Base-by-base conservation (phyloP, 2,329 filamentous ascomycete genomes). In the Stemphylium vesicarium region DNA sequence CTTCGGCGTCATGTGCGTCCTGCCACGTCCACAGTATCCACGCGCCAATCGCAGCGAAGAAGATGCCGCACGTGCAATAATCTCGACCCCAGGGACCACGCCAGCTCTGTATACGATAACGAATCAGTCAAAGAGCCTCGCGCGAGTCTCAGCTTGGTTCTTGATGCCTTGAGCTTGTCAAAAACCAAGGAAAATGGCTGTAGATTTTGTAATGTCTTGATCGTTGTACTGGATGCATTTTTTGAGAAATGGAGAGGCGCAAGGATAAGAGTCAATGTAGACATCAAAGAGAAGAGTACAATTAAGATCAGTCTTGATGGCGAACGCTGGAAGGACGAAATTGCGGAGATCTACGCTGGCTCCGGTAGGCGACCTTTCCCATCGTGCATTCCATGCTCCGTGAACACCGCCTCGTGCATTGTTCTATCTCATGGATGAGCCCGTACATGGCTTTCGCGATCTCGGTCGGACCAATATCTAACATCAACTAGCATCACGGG, bases 31-130 rank as follows among this genome's bases (percentile, higher is more conserved):
- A 43, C 22, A 24, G 22, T 8, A 24, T 24, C 22, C 22, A 8
- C 52, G 2, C 43, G 57, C 33, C 60, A 60, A 51, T 36, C 52
- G 15, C 61, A 64, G n/a, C 63, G 65, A n/a, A 68, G 57, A 43
- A 59, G 50, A 54, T 74, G 70, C 52, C 62, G 54, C 22, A 59
- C 49, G 8, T 74, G 72, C 56, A 62, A 72, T 45, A 68, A 71
- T 41, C 58, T 73, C 24, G 64, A 72, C 44, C 66, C 70, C 1
- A 58, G 67, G 13, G 64, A 58, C 8, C 70, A 73, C 56, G 12
- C 59, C 26, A 69, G 56, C 37, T 62, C 69, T n/a, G 39, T 63
- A 0, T 64, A 66, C 41, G 51, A 59, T 11, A 50, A 56, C 13
- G 69, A 71, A 31, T 48, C 56, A 7, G 42, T 50, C 2, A 65